phyloP scores from a whole-genome alignment of 1,284 basidiomycete species.

The Irpex sp. region DNA sequence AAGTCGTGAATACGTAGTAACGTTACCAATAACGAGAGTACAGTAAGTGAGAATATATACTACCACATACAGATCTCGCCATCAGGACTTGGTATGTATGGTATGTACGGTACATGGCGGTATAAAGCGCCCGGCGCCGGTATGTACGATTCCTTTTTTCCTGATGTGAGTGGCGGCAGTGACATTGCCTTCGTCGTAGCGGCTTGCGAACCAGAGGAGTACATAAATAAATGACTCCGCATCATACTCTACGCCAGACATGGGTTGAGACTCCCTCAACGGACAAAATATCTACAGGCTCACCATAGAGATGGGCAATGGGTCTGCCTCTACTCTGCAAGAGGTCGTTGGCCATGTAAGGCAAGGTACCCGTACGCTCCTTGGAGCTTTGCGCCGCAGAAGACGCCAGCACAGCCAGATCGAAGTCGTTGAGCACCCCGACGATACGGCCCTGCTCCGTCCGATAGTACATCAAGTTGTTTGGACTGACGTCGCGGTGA shows the following conservation, averaged over 20 bases:
- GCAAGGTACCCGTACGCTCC: neutral
- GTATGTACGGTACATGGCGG: no score
- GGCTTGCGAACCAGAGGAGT: neutral
- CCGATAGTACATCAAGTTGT: neutral
- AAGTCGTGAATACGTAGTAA: no score
- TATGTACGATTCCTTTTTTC: no score
- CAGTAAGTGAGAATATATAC: no score
- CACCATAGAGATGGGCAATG: neutral
- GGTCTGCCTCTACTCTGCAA: neutral
- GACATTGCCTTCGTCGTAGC: neutral
- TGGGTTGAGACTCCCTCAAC: neutral
- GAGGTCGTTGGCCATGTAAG: neutral
- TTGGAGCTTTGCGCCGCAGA: neutral
- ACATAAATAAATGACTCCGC: neutral
- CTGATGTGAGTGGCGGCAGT: no score
- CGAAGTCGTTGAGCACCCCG: neutral
- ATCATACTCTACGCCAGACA: neutral
- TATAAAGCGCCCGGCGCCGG: no score
- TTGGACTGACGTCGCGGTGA: neutral
- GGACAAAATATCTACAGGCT: neutral
- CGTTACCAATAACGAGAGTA: no score
- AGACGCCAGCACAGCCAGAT: neutral
- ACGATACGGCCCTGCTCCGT: neutral
- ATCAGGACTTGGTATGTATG: no score
- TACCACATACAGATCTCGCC: no score